Percentiles rank a stretch among this genome's conserved stretches.
These are phyloP conservation scores for Xanthoceras sorbifolium DNA, from an alignment of 345 rosid genomes.

Conservation along the genomic window DNA sequence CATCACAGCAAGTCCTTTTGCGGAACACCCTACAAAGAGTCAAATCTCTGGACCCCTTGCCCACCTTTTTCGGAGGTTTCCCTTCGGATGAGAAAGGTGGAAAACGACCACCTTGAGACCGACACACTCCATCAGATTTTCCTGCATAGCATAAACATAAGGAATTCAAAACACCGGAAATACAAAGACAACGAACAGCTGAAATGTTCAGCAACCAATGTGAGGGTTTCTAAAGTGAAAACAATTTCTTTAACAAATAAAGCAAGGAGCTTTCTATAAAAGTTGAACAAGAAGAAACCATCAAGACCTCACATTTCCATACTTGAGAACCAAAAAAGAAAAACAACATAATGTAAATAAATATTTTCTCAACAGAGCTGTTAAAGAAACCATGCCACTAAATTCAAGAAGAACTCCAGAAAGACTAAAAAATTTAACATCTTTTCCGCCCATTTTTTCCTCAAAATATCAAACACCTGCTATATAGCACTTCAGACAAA, in stretches of 20 bases:
- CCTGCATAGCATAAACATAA: slow-evolving; percentile 34
- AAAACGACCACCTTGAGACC: slow-evolving; percentile 88
- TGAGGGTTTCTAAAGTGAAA: too few species aligned
- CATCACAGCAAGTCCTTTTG: slow-evolving; percentile 78
- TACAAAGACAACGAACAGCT: background rate
- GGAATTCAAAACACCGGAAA: background rate
- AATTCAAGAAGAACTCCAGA: background rate
- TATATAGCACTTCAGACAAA: background rate
- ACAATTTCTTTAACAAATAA: background rate
- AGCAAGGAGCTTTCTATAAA: background rate
- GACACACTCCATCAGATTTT: slow-evolving; percentile 52
- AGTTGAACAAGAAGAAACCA: background rate
- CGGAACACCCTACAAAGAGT: slow-evolving; percentile 86
- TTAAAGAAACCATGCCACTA: background rate
- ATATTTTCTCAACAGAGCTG: background rate
- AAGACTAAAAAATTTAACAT: background rate
- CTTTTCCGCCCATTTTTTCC: background rate
- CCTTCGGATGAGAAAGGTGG: slow-evolving; percentile 75
- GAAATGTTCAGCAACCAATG: background rate
- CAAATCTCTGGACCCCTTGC: slow-evolving; percentile 74
- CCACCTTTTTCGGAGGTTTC: slow-evolving; percentile 66
- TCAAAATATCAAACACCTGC: background rate
- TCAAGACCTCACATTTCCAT: background rate
- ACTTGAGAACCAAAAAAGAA: background rate
- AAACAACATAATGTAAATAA: background rate